Percentiles rank a stretch among this genome's conserved stretches.
Evolutionary conservation across 2,329 filamentous ascomycete species (phyloP).

Genomic region (Hypomyces perniciosus): DNA sequence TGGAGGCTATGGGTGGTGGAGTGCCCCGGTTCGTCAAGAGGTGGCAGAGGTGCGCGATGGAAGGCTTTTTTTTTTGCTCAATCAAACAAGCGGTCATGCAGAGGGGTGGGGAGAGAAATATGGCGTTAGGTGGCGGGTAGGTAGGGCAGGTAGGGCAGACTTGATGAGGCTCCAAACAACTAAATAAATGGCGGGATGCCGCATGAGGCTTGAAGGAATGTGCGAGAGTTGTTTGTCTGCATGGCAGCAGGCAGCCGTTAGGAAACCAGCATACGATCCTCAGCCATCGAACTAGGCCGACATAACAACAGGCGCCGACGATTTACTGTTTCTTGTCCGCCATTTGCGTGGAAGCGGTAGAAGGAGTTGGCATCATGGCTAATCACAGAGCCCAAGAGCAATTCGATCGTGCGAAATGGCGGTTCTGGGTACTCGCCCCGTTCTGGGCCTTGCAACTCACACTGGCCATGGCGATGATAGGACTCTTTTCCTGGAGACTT

Average conservation of each 20-base stretch:
- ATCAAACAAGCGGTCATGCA: neutral
- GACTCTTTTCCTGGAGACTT: slow-evolving; percentile 48
- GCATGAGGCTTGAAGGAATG: neutral
- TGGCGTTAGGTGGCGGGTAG: neutral
- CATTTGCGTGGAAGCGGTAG: neutral
- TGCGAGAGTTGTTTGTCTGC: no score
- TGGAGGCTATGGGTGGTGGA: no score
- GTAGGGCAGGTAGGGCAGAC: slow-evolving; percentile 7
- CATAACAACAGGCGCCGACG: slow-evolving; percentile 2
- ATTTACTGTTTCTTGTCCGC: neutral
- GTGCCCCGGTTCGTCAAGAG: no score
- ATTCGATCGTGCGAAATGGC: slow-evolving; percentile 48
- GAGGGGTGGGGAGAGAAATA: slow-evolving; percentile 1
- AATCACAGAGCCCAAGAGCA: slow-evolving; percentile 46
- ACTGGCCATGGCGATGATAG: slow-evolving; percentile 41
- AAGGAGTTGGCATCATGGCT: slow-evolving; percentile 22
- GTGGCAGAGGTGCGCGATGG: no score
- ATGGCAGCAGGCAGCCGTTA: no score
- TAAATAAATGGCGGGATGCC: neutral
- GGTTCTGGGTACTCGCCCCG: slow-evolving; percentile 40
- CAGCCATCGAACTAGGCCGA: neutral
- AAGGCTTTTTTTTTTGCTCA: neutral
- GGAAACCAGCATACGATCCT: neutral
- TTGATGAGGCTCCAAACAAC: slow-evolving; percentile 5
- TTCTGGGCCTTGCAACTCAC: slow-evolving; percentile 45